phyloP scores from a whole-genome alignment of 805 yeast genomes.

The Candida sithepensis region DNA sequence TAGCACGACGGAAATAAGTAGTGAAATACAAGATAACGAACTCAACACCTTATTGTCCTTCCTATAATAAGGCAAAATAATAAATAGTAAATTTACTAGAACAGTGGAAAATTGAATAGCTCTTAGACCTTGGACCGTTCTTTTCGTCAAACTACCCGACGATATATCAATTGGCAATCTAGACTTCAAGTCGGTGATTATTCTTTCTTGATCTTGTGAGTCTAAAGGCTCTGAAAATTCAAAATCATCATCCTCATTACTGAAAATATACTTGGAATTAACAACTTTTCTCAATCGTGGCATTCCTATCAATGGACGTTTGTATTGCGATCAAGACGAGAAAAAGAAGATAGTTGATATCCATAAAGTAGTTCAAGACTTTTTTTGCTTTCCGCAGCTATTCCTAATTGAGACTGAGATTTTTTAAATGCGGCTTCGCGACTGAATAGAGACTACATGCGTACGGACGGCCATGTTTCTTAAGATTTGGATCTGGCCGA shows the following conservation, averaged over 20 bases:
- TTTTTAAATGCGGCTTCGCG: too few relatives aligned
- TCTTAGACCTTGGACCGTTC: slow-evolving; percentile 9
- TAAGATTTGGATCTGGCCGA: too few relatives aligned
- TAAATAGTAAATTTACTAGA: slow-evolving; percentile 22
- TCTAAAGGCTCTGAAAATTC: slow-evolving; percentile 19
- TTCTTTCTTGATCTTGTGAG: slow-evolving; percentile 18
- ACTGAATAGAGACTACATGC: too few relatives aligned
- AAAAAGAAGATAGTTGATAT: neutral
- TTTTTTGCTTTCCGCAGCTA: too few relatives aligned
- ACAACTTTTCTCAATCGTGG: slow-evolving; percentile 28
- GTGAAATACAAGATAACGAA: slow-evolving; percentile 21
- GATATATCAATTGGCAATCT: slow-evolving; percentile 17
- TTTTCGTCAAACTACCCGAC: slow-evolving; percentile 4
- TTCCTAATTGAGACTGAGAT: too few relatives aligned
- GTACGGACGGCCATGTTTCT: too few relatives aligned
- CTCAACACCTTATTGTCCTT: slow-evolving; percentile 23
- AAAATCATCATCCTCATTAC: slow-evolving; percentile 11
- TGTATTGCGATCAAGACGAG: too few relatives aligned
- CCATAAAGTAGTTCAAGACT: neutral
- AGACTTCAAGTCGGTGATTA: slow-evolving; percentile 14
- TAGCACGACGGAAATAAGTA: slow-evolving; percentile 15
- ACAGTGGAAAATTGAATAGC: slow-evolving; percentile 16
- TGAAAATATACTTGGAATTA: slow-evolving; percentile 21
- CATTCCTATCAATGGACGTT: too few relatives aligned
- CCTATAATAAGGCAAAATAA: slow-evolving; percentile 28